Conservation (phyloP, 1,284 basidiomycete genomes). For the Melampsora larici-populina region DNA sequence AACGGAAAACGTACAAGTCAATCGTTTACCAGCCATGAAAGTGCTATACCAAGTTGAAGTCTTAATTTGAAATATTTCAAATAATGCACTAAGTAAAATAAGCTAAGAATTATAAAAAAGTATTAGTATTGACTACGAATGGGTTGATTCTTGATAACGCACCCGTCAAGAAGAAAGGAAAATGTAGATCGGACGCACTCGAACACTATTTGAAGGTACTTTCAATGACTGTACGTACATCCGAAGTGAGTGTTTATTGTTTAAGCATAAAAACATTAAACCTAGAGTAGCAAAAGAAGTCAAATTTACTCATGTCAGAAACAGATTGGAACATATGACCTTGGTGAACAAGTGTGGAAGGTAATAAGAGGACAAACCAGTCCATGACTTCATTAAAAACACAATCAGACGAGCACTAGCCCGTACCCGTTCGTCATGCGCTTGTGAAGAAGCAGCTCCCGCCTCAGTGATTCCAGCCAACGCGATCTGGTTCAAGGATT, state of each 20-base stretch:
- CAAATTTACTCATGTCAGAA: neutral
- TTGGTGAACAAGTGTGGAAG: neutral
- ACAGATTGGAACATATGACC: neutral
- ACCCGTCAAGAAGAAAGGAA: constrained; percentile 10
- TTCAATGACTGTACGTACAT: constrained; percentile 79
- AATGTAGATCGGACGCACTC: constrained; percentile 60
- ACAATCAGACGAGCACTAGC: constrained; percentile 73
- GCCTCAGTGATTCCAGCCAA: constrained; percentile 84
- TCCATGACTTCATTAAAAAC: constrained; percentile 85
- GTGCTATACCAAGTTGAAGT: constrained; percentile 83
- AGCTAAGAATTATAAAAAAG: constrained; percentile 62
- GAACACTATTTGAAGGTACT: constrained; percentile 78
- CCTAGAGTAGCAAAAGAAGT: constrained; percentile 58
- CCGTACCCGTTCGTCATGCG: constrained; percentile 65
- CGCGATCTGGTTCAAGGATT: constrained; percentile 63
- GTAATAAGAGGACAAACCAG: constrained; percentile 64
- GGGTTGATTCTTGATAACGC: constrained; percentile 9
- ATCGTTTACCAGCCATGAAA: constrained; percentile 76
- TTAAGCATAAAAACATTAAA: constrained; percentile 88
- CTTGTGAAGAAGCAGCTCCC: constrained; percentile 72
- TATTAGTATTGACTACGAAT: constrained; percentile 31
- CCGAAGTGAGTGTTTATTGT: constrained; percentile 77
- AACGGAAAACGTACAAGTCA: constrained; percentile 66
- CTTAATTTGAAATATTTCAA: constrained; percentile 86
- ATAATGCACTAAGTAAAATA: constrained; percentile 86